phyloP scores from a whole-genome alignment of 2,329 filamentous ascomycete species.

The Botrytis fabae region DNA sequence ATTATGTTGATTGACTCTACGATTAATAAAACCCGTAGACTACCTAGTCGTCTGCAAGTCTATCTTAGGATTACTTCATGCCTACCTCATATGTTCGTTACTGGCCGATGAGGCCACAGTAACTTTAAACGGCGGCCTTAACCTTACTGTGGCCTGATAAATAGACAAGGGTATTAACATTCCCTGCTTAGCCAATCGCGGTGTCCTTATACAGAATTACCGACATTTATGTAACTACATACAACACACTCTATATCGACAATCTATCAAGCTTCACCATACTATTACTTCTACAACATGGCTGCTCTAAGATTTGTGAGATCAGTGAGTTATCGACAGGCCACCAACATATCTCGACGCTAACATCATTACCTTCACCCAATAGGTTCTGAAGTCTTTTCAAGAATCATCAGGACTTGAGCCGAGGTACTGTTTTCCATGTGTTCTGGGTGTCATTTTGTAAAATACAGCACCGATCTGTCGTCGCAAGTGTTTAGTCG shows the following conservation, averaged over 20 bases:
- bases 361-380: conserved; percentile 27
- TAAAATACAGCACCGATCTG: neutral
- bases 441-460: neutral
- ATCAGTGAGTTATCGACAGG: conserved; percentile 50
- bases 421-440: conserved; percentile 65
- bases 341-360: neutral
- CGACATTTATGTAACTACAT: neutral
- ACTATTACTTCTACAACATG: conserved; percentile 42
- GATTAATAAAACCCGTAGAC: neutral
- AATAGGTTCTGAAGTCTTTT: conserved; percentile 83
- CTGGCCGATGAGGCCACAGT: neutral
- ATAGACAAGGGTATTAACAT: neutral
- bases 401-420: conserved; percentile 75
- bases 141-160: neutral
- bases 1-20: neutral
- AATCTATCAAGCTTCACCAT: conserved; percentile 2
- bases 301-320: conserved; percentile 62
- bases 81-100: neutral
- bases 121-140: neutral
- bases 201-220: neutral
- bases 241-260: conserved; percentile 15
- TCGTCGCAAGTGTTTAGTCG: neutral
- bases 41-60: neutral
- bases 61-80: no score
- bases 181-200: neutral